Evolutionary conservation across 306 rosid genomes (phyloP), one percentile per base, ranked within the genome.

Genomic region (Trifolium repens): DNA sequence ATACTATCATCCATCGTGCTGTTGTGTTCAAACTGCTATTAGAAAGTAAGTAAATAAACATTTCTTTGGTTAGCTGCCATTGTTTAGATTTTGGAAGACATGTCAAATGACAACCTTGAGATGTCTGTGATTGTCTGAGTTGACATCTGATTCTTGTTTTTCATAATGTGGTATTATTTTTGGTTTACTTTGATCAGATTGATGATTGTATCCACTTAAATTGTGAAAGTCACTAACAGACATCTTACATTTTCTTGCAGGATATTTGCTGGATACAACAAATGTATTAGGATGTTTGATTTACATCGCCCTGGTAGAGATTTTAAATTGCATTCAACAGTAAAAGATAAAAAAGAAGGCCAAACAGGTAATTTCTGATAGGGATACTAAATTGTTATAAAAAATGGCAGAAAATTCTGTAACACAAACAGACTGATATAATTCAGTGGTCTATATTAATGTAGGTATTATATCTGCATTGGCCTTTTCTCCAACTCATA

Each of bases 221-320:
- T 40, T 70, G 34, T 44, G 54, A 63, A 49, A 72, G 52, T 43
- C 65, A 55, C 12, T 63, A 72, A 19, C 17, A 60, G 81, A 39
- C 40, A 44, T 69, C 49, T 79, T 71, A 67, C 52, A 62, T 78
- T 71, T 42, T 78, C 69, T 54, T 67, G 84, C 34, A 94, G 99
- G 85, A 91, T 94, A 84, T 94, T 86, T 83, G 96, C 96, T 73
- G 99, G 99, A 81, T 91, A 94, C 89, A 94, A 94, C 86, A 94
- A 92, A 85, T 78, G 87, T 67, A 86, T 94, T 53, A 87, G 97
- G 88, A 82, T 91, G 50, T 94, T 94, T 94, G 96, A 92, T 88
- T 79, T 94, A 64, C 99, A 94, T 80, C 88, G 96, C 67, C 99
- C 98, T 72, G 99, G 99, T 76, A 87, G 99, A 79, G 96, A 92